Evolutionary conservation across 2,329 filamentous ascomycete genomes (phyloP).

Genomic region (Emmonsia crescens): DNA sequence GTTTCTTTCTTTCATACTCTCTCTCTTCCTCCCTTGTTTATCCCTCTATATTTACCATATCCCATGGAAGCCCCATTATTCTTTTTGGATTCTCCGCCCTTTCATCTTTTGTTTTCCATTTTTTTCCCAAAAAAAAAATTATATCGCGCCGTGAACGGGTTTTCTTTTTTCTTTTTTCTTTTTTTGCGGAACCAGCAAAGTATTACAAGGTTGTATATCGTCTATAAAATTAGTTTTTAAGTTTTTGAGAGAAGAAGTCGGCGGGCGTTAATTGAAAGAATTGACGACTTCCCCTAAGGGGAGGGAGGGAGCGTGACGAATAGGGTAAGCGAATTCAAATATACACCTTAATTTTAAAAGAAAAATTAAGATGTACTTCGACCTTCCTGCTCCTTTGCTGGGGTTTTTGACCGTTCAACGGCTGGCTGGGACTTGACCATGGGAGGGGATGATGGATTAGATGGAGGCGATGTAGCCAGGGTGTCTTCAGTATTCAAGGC

Average conservation of each 20-base stretch:
- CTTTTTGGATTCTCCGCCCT: not conserved
- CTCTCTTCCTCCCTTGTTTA: not conserved
- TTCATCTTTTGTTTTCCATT: not conserved
- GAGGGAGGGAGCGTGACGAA: not conserved
- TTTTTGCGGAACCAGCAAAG: not conserved
- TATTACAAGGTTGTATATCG: constrained; percentile 1
- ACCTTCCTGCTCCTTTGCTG: constrained; percentile 6
- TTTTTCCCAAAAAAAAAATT: not conserved
- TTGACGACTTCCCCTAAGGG: not conserved
- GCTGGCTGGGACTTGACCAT: constrained; percentile 37
- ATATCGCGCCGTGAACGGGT: not conserved
- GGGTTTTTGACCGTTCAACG: constrained; percentile 28
- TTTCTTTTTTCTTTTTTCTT: not conserved
- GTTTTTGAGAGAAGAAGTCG: not conserved
- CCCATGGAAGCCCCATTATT: not conserved
- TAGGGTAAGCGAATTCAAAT: not conserved
- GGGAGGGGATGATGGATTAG: constrained; percentile 37
- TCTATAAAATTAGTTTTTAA: not conserved
- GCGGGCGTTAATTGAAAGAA: not conserved
- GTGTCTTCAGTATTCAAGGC: constrained; percentile 36
- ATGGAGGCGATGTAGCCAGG: constrained; percentile 39
- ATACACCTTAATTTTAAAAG: not conserved
- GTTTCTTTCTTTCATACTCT: not conserved
- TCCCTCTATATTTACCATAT: not conserved
- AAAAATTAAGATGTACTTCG: constrained; percentile 1